Conservation (phyloP, 306 rosid genomes). For the Ochetophila trinervis region DNA sequence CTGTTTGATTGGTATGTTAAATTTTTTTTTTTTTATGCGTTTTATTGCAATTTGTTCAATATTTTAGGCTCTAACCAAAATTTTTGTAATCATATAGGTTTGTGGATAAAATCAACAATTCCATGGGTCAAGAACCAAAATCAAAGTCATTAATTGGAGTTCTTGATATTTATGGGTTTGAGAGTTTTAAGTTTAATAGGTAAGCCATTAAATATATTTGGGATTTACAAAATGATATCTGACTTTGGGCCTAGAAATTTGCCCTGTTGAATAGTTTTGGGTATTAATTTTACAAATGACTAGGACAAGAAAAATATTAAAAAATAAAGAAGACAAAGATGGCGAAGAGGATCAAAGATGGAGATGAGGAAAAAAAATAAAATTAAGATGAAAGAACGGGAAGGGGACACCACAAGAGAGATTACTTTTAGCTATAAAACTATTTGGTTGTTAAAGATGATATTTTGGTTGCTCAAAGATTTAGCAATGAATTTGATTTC, state of each 20-base stretch:
- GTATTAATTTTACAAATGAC: conserved; percentile 98
- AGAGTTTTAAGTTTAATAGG: conserved; percentile 97
- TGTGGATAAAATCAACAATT: conserved; percentile 88
- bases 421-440: too few relatives aligned
- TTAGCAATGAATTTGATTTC: too few relatives aligned
- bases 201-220: conserved; percentile 33
- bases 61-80: conserved; percentile 31
- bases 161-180: conserved; percentile 99
- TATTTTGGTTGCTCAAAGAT: too few relatives aligned
- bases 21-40: conserved; percentile 20
- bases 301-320: too few relatives aligned
- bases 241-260: conserved; percentile 33
- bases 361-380: too few relatives aligned
- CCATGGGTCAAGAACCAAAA: conserved; percentile 97
- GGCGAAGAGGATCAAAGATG: too few relatives aligned
- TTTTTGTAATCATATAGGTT: conserved; percentile 60
- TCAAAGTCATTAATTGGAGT: conserved; percentile 95
- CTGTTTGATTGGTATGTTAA: conserved; percentile 92
- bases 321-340: too few relatives aligned
- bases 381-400: too few relatives aligned
- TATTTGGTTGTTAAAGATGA: too few relatives aligned
- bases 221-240: conserved; percentile 16
- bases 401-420: too few relatives aligned
- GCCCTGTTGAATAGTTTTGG: conserved; percentile 61
- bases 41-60: conserved; percentile 17